Evolutionary conservation across 345 rosid genomes (phyloP).

Genomic region (Bruguiera parviflora): DNA sequence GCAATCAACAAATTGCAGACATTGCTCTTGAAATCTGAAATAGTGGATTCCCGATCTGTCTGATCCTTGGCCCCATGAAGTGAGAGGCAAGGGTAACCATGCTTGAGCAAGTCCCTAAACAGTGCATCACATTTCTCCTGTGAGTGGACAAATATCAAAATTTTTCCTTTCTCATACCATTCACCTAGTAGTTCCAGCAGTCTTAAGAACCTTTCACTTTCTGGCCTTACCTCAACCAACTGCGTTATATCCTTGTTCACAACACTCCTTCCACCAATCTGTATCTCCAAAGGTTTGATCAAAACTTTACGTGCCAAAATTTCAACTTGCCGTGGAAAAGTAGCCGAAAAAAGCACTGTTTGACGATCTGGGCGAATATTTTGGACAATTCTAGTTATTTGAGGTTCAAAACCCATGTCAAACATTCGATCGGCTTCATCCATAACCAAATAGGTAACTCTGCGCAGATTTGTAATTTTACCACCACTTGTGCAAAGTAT

Average conservation of each 20-base stretch:
- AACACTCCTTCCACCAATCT: conserved; percentile 98
- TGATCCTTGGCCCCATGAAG: conserved; percentile 98
- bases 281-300: conserved; percentile 83
- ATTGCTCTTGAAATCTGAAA: conserved; percentile 85
- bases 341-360: conserved; percentile 93
- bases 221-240: conserved; percentile 89
- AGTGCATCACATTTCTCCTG: conserved; percentile 91
- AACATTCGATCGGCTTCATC: conserved; percentile 99
- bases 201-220: conserved; percentile 78
- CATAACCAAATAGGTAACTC: conserved; percentile 87
- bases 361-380: conserved; percentile 89
- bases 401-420: conserved; percentile 99
- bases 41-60: conserved; percentile 92
- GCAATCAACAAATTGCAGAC: conserved; percentile 88
- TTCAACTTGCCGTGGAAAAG: conserved; percentile 97
- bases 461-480: conserved; percentile 76
- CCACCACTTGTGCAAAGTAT: conserved; percentile 94
- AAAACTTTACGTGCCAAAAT: conserved; percentile 81
- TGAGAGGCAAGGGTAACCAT: conserved; percentile 87
- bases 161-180: conserved; percentile 96
- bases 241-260: conserved; percentile 90
- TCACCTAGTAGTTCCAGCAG: conserved; percentile 89
- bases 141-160: conserved; percentile 73
- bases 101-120: conserved; percentile 70
- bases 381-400: conserved; percentile 86